A percentile compares a stretch with the other conserved stretches of the same genome.
phyloP scores from a whole-genome alignment of 148 eudicot species.

The Cornus controversa region DNA sequence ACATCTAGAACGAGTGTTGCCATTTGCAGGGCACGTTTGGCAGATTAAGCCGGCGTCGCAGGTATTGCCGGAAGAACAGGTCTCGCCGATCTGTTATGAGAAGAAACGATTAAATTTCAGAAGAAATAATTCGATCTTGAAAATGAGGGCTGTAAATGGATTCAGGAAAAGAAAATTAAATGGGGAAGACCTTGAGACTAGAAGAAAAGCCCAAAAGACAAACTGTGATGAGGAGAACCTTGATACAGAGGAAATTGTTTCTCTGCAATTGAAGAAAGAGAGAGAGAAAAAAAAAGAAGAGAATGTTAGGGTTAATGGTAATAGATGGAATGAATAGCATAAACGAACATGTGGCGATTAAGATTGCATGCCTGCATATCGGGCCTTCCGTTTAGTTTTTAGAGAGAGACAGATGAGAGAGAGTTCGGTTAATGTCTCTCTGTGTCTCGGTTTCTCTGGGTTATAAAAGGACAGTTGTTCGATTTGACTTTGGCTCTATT shows the following conservation, averaged over 20 bases:
- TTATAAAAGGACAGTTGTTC: neutral
- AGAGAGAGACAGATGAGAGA: conserved; percentile 6
- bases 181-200: conserved; percentile 9
- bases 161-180: neutral
- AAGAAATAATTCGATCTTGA: neutral
- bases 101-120: neutral
- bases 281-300: neutral
- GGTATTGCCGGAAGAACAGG: conserved; percentile 45
- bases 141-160: no score
- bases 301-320: neutral
- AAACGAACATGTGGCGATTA: neutral
- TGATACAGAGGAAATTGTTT: neutral
- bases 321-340: neutral
- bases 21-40: conserved; percentile 62
- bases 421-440: neutral
- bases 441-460: neutral
- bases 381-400: neutral
- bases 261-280: conserved; percentile 14
- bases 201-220: conserved; percentile 13
- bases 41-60: conserved; percentile 62
- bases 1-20: conserved; percentile 82
- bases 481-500: neutral
- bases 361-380: conserved; percentile 18
- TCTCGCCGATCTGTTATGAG: conserved; percentile 59
- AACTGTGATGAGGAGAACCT: neutral